phyloP scores from a whole-genome alignment of 73 alveolate genomes.

The Paramecium tetraurelia region DNA sequence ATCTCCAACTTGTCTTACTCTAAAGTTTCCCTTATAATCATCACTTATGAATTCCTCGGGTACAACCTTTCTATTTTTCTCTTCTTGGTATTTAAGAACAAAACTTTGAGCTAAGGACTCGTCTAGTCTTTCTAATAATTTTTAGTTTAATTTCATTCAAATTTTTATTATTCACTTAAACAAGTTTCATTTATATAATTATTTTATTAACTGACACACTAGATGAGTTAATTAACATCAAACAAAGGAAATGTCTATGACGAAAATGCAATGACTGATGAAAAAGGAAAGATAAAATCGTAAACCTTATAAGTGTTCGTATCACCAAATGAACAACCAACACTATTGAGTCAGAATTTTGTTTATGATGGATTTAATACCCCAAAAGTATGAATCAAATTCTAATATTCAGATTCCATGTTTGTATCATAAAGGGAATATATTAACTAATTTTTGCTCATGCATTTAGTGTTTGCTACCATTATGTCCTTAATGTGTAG shows the following conservation, averaged over 20 bases:
- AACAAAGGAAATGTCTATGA: neutral
- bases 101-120: neutral
- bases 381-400: neutral
- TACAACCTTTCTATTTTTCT: neutral
- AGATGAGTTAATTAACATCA: neutral
- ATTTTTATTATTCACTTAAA: neutral
- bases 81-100: neutral
- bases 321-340: neutral
- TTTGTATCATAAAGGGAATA: neutral
- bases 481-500: neutral
- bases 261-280: neutral
- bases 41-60: conserved; percentile 31
- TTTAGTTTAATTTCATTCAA: conserved; percentile 27
- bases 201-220: neutral
- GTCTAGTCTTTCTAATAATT: neutral
- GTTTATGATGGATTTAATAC: neutral
- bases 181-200: conserved; percentile 22
- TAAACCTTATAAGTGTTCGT: neutral
- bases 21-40: neutral
- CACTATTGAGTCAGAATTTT: neutral
- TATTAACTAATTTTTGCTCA: neutral
- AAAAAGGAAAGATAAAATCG: neutral
- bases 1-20: conserved; percentile 31
- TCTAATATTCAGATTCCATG: neutral
- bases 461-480: neutral